Conservation (phyloP, 2,329 filamentous ascomycete genomes). For the Alternaria panax region DNA sequence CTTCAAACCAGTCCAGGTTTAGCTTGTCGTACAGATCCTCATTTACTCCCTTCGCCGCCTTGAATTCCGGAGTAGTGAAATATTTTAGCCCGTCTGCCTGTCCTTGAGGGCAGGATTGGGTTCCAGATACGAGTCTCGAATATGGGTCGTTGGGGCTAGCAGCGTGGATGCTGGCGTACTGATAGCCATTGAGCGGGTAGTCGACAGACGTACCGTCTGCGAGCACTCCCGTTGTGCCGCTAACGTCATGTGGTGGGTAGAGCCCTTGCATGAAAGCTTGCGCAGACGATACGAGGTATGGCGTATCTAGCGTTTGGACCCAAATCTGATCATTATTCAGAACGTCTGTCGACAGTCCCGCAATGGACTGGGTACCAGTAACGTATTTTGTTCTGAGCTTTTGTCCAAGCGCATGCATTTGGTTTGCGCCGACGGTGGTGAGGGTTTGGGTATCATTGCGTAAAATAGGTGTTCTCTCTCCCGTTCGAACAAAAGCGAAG, state of each 20-base stretch:
- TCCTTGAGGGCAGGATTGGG: constrained; percentile 54
- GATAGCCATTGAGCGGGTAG: constrained; percentile 63
- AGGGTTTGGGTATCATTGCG: constrained; percentile 47
- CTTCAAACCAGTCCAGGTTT: constrained; percentile 53
- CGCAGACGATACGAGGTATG: constrained; percentile 60
- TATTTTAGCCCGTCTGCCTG: constrained; percentile 52
- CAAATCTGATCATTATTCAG: constrained; percentile 57
- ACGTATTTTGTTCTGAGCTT: constrained; percentile 64
- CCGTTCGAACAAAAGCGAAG: constrained; percentile 63
- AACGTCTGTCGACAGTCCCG: constrained; percentile 54
- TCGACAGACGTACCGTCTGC: constrained; percentile 58
- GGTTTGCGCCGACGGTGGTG: constrained; percentile 63
- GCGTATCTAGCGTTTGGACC: constrained; percentile 57
- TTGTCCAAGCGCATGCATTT: constrained; percentile 59
- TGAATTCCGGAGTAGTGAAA: constrained; percentile 51
- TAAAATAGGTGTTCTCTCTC: constrained; percentile 61
- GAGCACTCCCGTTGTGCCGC: constrained; percentile 43
- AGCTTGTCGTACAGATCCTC: constrained; percentile 57
- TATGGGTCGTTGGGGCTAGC: constrained; percentile 56
- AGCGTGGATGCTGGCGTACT: constrained; percentile 62
- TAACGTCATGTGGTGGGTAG: constrained; percentile 60
- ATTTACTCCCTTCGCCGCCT: constrained; percentile 48
- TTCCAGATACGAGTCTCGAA: constrained; percentile 60
- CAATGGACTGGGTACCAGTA: constrained; percentile 35
- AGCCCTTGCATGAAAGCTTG: constrained; percentile 69